phyloP scores from a whole-genome alignment of 768 basidiomycete species.

The Kwoniella sp. region DNA sequence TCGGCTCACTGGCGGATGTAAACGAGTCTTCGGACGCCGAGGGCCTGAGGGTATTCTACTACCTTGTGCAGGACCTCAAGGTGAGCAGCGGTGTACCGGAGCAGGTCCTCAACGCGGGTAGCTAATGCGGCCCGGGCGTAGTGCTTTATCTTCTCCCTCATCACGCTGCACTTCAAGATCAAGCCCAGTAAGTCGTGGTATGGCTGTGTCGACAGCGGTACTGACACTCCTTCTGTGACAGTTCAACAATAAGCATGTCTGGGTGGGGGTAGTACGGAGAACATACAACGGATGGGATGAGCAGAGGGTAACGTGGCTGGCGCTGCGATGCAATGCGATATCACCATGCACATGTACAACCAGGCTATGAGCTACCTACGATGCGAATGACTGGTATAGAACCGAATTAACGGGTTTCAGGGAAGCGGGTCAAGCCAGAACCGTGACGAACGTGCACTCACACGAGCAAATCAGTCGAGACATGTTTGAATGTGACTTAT shows the following conservation, averaged over 20 bases:
- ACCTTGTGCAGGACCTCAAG: conserved; percentile 95
- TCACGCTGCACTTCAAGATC: conserved; percentile 99
- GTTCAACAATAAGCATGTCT: conserved; percentile 20
- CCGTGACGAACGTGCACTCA: too few species aligned
- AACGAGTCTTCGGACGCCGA: conserved; percentile 96
- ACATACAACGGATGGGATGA: too few species aligned
- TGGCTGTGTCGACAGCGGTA: neutral
- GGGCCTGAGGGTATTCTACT: conserved; percentile 95
- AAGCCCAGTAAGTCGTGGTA: conserved; percentile 64
- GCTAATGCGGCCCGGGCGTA: conserved; percentile 46
- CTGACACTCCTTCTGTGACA: neutral
- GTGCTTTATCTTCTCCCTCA: conserved; percentile 97
- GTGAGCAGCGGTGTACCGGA: conserved; percentile 52
- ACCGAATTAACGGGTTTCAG: too few species aligned
- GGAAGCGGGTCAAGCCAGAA: too few species aligned
- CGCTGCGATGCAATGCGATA: too few species aligned
- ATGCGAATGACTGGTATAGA: too few species aligned
- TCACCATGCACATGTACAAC: too few species aligned
- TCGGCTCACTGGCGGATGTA: conserved; percentile 92
- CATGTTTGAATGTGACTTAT: too few species aligned
- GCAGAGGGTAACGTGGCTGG: too few species aligned
- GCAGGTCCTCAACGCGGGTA: neutral
- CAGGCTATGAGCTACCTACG: too few species aligned
- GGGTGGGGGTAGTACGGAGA: too few species aligned
- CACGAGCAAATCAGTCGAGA: too few species aligned